Conservation (phyloP, 177 flowering plant species). For the Tripterygium wilfordii region DNA sequence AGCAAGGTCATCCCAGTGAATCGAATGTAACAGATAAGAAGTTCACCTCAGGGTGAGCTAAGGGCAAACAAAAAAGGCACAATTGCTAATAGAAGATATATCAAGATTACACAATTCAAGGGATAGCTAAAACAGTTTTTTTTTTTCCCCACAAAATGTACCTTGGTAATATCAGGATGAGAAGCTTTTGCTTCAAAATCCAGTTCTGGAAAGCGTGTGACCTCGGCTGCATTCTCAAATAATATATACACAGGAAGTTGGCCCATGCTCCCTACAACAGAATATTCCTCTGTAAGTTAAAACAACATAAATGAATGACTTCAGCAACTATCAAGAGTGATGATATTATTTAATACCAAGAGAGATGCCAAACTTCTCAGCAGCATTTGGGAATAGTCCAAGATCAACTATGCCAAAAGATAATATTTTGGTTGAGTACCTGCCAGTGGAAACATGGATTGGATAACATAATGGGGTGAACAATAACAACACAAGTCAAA, state of each 20-base stretch:
- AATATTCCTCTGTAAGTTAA: no score
- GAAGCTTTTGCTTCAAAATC: conserved; percentile 46
- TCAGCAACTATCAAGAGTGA: no score
- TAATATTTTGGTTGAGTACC: conserved; percentile 74
- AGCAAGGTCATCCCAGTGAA: not conserved
- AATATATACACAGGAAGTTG: conserved; percentile 85
- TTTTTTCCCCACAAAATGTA: conserved; percentile 12
- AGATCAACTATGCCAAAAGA: conserved; percentile 89
- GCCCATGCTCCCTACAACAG: conserved; percentile 37
- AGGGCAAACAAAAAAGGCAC: no score
- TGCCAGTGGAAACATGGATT: conserved; percentile 26
- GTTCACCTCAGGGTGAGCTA: no score
- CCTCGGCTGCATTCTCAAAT: conserved; percentile 68
- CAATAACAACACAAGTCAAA: not conserved
- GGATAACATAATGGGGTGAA: not conserved
- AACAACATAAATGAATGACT: no score
- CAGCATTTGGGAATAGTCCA: conserved; percentile 93
- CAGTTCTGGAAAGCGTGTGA: conserved; percentile 64
- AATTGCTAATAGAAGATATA: no score
- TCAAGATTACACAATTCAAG: not conserved
- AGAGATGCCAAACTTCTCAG: conserved; percentile 81
- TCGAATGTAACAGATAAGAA: not conserved
- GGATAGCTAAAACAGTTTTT: not conserved
- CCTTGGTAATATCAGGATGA: conserved; percentile 58
- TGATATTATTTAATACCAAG: conserved; percentile 44